A percentile compares a stretch with the other conserved stretches of the same genome.
These are phyloP conservation scores for Agaricales sp. DNA, from an alignment of 1,284 basidiomycete species.

Conservation along the genomic window DNA sequence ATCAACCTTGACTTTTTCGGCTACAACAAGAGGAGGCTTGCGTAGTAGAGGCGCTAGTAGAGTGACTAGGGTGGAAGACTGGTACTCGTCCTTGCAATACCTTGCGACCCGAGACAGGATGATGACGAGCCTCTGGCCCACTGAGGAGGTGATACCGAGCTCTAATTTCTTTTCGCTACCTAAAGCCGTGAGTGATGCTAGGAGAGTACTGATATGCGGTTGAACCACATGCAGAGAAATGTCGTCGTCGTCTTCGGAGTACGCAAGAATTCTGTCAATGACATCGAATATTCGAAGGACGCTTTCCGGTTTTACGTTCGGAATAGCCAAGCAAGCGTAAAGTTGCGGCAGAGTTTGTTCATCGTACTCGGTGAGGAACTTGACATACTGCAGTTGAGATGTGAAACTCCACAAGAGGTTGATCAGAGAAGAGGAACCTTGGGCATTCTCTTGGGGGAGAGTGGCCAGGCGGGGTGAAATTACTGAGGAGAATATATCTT, in stretches of 20 bases:
- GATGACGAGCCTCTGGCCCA: conserved; percentile 76
- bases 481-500: conserved; percentile 56
- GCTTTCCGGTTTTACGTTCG: conserved; percentile 83
- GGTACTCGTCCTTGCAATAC: conserved; percentile 58
- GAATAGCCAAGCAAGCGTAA: conserved; percentile 73
- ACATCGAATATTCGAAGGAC: conserved; percentile 81
- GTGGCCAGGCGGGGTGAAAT: conserved; percentile 76
- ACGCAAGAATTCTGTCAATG: conserved; percentile 62
- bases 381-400: conserved; percentile 42
- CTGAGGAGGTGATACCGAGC: conserved; percentile 51
- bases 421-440: conserved; percentile 84
- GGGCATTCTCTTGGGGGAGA: conserved; percentile 82
- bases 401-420: conserved; percentile 85
- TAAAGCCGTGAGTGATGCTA: conserved; percentile 66
- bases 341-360: conserved; percentile 62
- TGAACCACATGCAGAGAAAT: conserved; percentile 54
- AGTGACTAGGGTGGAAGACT: conserved; percentile 67
- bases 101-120: conserved; percentile 78
- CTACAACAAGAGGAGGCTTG: conserved; percentile 65
- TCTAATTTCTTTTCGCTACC: conserved; percentile 54
- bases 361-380: conserved; percentile 67
- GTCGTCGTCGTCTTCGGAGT: conserved; percentile 38
- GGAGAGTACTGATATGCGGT: conserved; percentile 69
- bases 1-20: conserved; percentile 85
- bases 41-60: conserved; percentile 80